Percentiles rank a stretch among this genome's conserved stretches.
phyloP scores from a whole-genome alignment of 2,329 filamentous ascomycete species.

The Lachnellula occidentalis region DNA sequence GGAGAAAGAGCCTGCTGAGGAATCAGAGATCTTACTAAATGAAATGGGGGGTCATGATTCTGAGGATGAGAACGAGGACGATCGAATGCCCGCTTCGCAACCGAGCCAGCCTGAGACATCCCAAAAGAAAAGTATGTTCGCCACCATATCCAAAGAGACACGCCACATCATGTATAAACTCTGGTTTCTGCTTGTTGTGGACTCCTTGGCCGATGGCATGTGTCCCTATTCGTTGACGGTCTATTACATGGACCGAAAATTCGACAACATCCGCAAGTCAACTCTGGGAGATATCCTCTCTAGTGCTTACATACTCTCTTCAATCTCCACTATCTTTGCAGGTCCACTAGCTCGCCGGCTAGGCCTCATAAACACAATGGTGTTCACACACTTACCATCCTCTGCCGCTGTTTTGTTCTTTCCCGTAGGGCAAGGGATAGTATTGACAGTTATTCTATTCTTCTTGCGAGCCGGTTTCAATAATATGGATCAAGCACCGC shows the following conservation, averaged over 20 bases:
- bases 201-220: conserved; percentile 63
- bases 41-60: conserved; percentile 5
- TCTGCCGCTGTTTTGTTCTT: conserved; percentile 49
- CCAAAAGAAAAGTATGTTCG: conserved; percentile 34
- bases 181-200: conserved; percentile 59
- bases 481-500: conserved; percentile 66
- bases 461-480: conserved; percentile 55
- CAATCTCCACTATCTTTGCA: conserved; percentile 45
- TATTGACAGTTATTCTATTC: conserved; percentile 53
- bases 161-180: conserved; percentile 56
- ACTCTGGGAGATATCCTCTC: conserved; percentile 55
- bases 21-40: conserved; percentile 15
- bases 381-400: conserved; percentile 66
- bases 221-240: conserved; percentile 51
- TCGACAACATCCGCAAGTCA: conserved; percentile 46
- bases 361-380: conserved; percentile 65
- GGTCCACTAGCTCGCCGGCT: conserved; percentile 44
- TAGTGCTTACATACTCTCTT: conserved; percentile 49
- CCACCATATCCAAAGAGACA: conserved; percentile 53
- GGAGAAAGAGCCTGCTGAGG: conserved; percentile 6
- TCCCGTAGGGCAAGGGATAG: conserved; percentile 43
- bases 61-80: conserved; percentile 4
- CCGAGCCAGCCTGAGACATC: not conserved
- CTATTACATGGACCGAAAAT: conserved; percentile 54
- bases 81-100: not conserved